Evolutionary conservation across 805 yeast species (phyloP).

Genomic region (Cyberlindnera misumaiensis): DNA sequence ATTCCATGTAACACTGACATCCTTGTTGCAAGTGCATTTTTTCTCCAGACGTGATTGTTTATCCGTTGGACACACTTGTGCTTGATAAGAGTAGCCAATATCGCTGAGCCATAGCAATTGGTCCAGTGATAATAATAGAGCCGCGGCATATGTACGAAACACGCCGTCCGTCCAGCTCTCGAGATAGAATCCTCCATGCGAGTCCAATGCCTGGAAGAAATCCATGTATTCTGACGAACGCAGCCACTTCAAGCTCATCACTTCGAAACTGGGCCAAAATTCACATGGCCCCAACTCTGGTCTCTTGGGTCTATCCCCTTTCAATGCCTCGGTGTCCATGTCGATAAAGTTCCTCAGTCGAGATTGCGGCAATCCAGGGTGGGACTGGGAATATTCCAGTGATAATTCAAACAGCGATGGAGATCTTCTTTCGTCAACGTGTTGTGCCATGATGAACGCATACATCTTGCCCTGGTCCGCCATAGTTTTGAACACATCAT

Average conservation of each 20-base stretch:
- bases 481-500: constrained; percentile 61
- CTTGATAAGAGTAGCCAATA: constrained; percentile 58
- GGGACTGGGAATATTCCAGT: constrained; percentile 32
- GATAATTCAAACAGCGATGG: constrained; percentile 51
- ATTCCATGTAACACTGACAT: constrained; percentile 64
- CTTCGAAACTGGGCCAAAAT: constrained; percentile 70
- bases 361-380: constrained; percentile 28
- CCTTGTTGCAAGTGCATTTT: constrained; percentile 68
- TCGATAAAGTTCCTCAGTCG: constrained; percentile 36
- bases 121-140: constrained; percentile 45
- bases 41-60: constrained; percentile 40
- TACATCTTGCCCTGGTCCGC: constrained; percentile 43
- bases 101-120: constrained; percentile 65
- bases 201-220: constrained; percentile 55
- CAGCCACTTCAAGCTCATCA: constrained; percentile 64
- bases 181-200: constrained; percentile 67
- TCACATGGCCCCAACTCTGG: constrained; percentile 39
- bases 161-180: constrained; percentile 92
- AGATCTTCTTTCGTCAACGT: constrained; percentile 49
- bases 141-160: constrained; percentile 63
- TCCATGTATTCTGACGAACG: constrained; percentile 44
- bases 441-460: constrained; percentile 55
- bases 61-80: constrained; percentile 62
- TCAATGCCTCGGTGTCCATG: constrained; percentile 43
- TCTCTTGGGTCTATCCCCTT: constrained; percentile 23